These are phyloP conservation scores for Teunomyces barrocoloradensis DNA, from an alignment of 805 yeast genomes.

Conservation along the genomic window DNA sequence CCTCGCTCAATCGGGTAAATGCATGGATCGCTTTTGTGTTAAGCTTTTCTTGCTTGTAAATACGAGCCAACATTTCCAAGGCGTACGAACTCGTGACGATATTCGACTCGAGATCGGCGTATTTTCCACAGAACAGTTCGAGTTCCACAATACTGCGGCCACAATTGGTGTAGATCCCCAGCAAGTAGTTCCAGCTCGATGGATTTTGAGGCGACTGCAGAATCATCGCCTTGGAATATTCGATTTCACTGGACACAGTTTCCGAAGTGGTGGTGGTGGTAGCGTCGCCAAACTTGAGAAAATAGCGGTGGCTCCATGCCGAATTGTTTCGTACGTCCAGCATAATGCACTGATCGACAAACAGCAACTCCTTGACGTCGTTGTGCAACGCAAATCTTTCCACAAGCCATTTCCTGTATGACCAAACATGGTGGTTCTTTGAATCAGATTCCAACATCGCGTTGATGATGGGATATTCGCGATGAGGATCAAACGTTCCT, in stretches of 20 bases:
- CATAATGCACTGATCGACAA: slow-evolving; percentile 46
- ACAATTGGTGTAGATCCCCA: slow-evolving; percentile 47
- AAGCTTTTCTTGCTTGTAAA: slow-evolving; percentile 35
- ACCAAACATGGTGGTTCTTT: slow-evolving; percentile 97
- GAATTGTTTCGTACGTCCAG: slow-evolving; percentile 83
- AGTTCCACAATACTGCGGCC: slow-evolving; percentile 32
- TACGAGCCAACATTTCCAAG: slow-evolving; percentile 56
- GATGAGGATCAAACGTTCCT: slow-evolving; percentile 33
- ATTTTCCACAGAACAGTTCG: slow-evolving; percentile 44
- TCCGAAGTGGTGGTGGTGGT: slow-evolving; percentile 10
- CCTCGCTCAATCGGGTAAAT: slow-evolving; percentile 49
- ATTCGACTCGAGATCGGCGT: slow-evolving; percentile 29
- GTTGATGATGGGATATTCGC: slow-evolving; percentile 66
- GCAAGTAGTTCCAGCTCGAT: slow-evolving; percentile 81
- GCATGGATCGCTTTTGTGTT: slow-evolving; percentile 37
- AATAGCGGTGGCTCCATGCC: slow-evolving; percentile 88
- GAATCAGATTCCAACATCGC: slow-evolving; percentile 73
- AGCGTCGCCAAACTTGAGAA: slow-evolving; percentile 38
- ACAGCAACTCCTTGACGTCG: slow-evolving; percentile 48
- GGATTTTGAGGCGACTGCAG: slow-evolving; percentile 72
- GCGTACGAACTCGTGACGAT: slow-evolving; percentile 55
- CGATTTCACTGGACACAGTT: slow-evolving; percentile 47
- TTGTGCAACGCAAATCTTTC: slow-evolving; percentile 48
- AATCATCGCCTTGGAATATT: slow-evolving; percentile 50
- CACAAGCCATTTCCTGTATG: slow-evolving; percentile 83